Percentiles rank a stretch among this genome's conserved stretches.
phyloP scores from a whole-genome alignment of 257 asterid genomes.

The Solanum paucissectum region DNA sequence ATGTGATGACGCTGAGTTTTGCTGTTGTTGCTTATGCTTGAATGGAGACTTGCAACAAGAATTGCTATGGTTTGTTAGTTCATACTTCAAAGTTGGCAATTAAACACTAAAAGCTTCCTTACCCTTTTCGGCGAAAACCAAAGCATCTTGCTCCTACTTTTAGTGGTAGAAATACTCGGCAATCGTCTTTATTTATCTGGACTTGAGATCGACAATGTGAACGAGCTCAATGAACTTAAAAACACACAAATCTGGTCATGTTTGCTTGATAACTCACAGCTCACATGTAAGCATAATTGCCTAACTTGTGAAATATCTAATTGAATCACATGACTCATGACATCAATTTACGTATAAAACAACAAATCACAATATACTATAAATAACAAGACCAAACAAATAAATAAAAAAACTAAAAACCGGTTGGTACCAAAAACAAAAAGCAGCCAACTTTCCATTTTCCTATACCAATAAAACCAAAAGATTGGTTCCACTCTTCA shows the following conservation, averaged over 20 bases:
- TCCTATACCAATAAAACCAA: not conserved
- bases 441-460: not conserved
- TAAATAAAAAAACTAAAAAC: not conserved
- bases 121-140: not conserved
- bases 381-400: not conserved
- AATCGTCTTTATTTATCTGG: fast-evolving
- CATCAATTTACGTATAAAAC: not conserved
- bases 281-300: not conserved
- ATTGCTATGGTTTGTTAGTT: not conserved
- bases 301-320: not conserved
- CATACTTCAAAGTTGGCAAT: not conserved
- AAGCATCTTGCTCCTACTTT: not conserved
- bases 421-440: not conserved
- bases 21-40: not conserved
- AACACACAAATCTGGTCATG: not conserved
- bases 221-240: fast-evolving
- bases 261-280: not conserved
- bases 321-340: not conserved
- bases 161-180: not conserved
- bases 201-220: too few species aligned
- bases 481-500: not conserved
- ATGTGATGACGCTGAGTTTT: not conserved
- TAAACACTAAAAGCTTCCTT: not conserved
- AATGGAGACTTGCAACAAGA: not conserved
- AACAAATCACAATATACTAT: not conserved